These are phyloP conservation scores for Microbotryum lychnidis-dioicae DNA, from an alignment of 1,284 basidiomycete genomes.

Conservation along the genomic window DNA sequence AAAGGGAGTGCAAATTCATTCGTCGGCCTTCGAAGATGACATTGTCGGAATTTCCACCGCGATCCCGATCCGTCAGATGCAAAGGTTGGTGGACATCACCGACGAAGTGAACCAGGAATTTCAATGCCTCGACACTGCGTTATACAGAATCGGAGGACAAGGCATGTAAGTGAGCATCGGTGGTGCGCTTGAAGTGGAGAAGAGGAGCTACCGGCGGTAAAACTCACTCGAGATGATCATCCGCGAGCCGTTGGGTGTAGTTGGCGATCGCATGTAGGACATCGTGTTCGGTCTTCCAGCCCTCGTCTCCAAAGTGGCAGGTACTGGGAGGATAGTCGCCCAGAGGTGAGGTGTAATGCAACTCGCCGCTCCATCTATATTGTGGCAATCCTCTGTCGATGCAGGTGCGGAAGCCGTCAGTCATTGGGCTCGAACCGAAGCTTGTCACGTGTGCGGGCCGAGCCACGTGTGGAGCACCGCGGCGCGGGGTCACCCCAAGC, in stretches of 20 bases:
- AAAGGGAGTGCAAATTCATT: slow-evolving; percentile 38
- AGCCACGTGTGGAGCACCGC: no score
- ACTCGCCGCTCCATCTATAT: slow-evolving; percentile 38
- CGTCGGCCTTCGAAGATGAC: slow-evolving; percentile 39
- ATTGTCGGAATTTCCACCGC: slow-evolving; percentile 40
- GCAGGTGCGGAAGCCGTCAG: no score
- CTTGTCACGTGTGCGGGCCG: no score
- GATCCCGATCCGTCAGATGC: slow-evolving; percentile 40
- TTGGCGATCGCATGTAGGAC: slow-evolving; percentile 28
- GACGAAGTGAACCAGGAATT: slow-evolving; percentile 40
- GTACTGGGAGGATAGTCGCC: slow-evolving; percentile 39
- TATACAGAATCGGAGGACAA: no score
- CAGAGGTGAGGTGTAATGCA: slow-evolving; percentile 40
- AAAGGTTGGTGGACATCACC: slow-evolving; percentile 42
- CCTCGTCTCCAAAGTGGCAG: slow-evolving; percentile 36
- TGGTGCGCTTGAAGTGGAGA: slow-evolving; percentile 2
- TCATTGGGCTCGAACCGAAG: no score
- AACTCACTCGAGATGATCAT: slow-evolving; percentile 23
- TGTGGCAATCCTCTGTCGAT: slow-evolving; percentile 10
- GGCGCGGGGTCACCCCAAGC: no score
- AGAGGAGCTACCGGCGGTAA: not conserved
- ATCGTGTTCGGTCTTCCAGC: slow-evolving; percentile 34
- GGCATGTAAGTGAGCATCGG: not conserved
- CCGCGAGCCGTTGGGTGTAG: slow-evolving; percentile 19
- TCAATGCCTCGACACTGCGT: slow-evolving; percentile 28